Evolutionary conservation across 2,329 filamentous ascomycete species (phyloP).

Genomic region (Geosmithia flava): DNA sequence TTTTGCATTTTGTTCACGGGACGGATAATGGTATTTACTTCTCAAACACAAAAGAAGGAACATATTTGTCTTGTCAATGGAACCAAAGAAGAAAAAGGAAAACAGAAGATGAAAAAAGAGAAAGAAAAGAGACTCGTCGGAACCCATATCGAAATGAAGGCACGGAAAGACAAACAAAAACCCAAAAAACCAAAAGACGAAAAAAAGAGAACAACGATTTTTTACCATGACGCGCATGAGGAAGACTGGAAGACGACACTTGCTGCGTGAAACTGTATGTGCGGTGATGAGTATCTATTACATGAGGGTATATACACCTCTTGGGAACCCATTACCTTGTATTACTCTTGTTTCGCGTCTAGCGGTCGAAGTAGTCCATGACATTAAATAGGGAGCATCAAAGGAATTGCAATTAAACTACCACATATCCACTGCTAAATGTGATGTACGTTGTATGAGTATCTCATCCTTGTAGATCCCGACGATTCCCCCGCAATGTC

Average conservation of each 20-base stretch:
- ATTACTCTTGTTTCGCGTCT: neutral
- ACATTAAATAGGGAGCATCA: neutral
- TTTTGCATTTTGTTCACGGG: neutral
- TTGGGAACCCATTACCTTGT: neutral
- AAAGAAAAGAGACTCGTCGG: conserved; percentile 11
- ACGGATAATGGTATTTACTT: conserved; percentile 1
- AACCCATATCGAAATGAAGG: conserved; percentile 15
- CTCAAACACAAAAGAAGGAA: neutral
- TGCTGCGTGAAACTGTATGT: neutral
- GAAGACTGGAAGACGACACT: conserved; percentile 1
- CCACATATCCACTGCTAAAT: neutral
- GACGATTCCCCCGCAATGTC: neutral
- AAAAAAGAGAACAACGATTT: conserved; percentile 3
- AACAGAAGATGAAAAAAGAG: neutral
- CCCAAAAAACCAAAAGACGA: conserved; percentile 14
- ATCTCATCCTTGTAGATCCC: neutral
- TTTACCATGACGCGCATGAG: neutral
- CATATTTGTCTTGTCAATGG: conserved; percentile 1
- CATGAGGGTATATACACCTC: neutral
- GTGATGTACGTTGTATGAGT: neutral
- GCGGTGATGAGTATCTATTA: neutral
- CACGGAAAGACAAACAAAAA: conserved; percentile 5
- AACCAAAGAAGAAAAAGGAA: neutral
- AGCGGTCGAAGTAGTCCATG: neutral
- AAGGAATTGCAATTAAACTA: neutral